A percentile compares a stretch with the other conserved stretches of the same genome.
phyloP scores from a whole-genome alignment of 768 basidiomycete genomes.

The Lenzites betulinus region DNA sequence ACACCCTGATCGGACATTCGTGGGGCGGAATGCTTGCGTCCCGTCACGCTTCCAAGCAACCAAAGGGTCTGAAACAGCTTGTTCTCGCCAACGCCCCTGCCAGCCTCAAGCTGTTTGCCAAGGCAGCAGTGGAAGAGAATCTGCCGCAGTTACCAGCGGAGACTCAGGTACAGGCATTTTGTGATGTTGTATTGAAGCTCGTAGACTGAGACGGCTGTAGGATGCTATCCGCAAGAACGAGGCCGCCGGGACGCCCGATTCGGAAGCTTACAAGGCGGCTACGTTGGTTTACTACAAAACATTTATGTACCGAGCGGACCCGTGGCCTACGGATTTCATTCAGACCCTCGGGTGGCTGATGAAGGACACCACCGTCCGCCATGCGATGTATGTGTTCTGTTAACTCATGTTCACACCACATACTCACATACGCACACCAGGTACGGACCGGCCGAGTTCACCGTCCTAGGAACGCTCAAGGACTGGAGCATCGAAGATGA shows the following conservation, averaged over 20 bases:
- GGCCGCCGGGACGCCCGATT: conserved; percentile 42
- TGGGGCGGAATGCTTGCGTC: conserved; percentile 59
- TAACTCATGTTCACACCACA: background rate
- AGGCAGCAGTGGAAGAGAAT: conserved; percentile 40
- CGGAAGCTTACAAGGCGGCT: conserved; percentile 47
- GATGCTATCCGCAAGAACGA: conserved; percentile 42
- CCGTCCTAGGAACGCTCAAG: conserved; percentile 43
- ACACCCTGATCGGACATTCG: conserved; percentile 54
- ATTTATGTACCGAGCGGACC: conserved; percentile 47
- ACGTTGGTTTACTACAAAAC: conserved; percentile 43
- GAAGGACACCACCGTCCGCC: conserved; percentile 50
- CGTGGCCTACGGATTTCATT: conserved; percentile 44
- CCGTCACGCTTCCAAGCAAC: conserved; percentile 43
- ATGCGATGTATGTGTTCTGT: conserved; percentile 43
- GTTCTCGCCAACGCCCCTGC: conserved; percentile 33
- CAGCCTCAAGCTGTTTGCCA: conserved; percentile 29
- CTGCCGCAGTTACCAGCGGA: conserved; percentile 38
- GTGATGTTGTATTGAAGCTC: background rate
- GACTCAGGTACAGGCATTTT: conserved; percentile 26
- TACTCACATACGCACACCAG: conserved; percentile 8
- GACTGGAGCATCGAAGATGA: conserved; percentile 50
- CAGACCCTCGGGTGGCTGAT: conserved; percentile 37
- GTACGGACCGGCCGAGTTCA: conserved; percentile 39
- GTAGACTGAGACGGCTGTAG: background rate
- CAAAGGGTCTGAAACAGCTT: conserved; percentile 38